These are phyloP conservation scores for Litsea cubeba DNA, from an alignment of 164 flowering plant species.

Conservation along the genomic window DNA sequence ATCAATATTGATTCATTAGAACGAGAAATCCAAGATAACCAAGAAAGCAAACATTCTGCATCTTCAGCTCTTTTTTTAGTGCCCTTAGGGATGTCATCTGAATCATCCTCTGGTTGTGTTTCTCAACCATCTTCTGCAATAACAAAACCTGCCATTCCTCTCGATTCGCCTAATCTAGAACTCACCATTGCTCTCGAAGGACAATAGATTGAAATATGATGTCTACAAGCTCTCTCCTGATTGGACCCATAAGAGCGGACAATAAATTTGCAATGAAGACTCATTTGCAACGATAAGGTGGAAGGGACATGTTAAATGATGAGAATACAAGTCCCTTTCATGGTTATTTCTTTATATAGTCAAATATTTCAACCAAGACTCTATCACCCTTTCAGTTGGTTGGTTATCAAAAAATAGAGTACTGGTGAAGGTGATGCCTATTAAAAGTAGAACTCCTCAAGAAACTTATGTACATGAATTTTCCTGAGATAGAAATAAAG, in stretches of 20 bases:
- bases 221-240: constrained; percentile 21
- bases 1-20: constrained; percentile 17
- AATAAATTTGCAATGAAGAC: neutral
- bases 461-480: neutral
- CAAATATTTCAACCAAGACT: neutral
- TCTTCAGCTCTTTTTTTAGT: constrained; percentile 4
- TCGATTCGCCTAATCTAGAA: constrained; percentile 34
- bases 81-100: constrained; percentile 4
- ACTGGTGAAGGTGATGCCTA: neutral
- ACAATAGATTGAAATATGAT: constrained; percentile 25
- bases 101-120: constrained; percentile 6
- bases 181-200: constrained; percentile 46
- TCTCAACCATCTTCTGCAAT: constrained; percentile 6
- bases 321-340: neutral
- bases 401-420: neutral
- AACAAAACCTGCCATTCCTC: constrained; percentile 3
- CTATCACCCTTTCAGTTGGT: neutral
- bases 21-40: constrained; percentile 6
- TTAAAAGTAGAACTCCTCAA: neutral
- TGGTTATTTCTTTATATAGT: no score
- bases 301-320: neutral
- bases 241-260: constrained; percentile 41
- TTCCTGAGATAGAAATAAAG: no score
- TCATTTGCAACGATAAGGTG: neutral
- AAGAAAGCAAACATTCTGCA: constrained; percentile 7